Evolutionary conservation across 192 early-diverging fungal species (phyloP), one percentile per base, ranked within the genome.

Genomic region (Gamsiella multidivaricata): DNA sequence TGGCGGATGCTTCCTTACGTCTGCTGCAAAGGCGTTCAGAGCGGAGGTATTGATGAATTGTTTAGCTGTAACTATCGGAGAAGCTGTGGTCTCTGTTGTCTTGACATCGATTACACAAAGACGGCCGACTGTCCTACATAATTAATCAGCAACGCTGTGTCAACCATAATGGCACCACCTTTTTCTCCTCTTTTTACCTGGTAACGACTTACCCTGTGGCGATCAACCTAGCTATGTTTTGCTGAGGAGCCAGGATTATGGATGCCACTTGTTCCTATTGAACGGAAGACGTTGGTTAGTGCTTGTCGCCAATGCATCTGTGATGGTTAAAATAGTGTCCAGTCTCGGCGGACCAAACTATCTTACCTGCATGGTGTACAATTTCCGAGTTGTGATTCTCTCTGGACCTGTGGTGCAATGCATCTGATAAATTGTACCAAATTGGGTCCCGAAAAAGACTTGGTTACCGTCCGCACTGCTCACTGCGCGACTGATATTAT

Each of bases 191-290:
- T n/a, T n/a, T n/a, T n/a, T n/a, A n/a, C n/a, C n/a, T n/a, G n/a
- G n/a, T n/a, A n/a, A n/a, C n/a, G n/a, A n/a, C n/a, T n/a, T 25
- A 56, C 54, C 54, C 36, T 56, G 39, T 39, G 18, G 36, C 54
- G 1, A 39, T 23, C 18, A 56, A 5, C 8, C 0, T 9, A 18
- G 33, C 25, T 7, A 5, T 41, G 15, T 25, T 14, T 25, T 25
- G 20, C 7, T 5, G 8, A 1, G 54, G 33, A 20, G 5, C 15
- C 36, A 29, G 6, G 23, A 56, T n/a, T 15, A 56, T 1, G 23
- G 54, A 56, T 1, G 36, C 18, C 39, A 56, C 17, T 3, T 17
- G 33, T 5, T 36, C 54, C 54, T 56, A 41, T 34, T 1, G 23
- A 54, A 5, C 18, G n/a, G n/a, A n/a, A n/a, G n/a, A n/a, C n/a